phyloP scores from a whole-genome alignment of 2,329 filamentous ascomycete genomes.

The Sporothrix variecibatus region DNA sequence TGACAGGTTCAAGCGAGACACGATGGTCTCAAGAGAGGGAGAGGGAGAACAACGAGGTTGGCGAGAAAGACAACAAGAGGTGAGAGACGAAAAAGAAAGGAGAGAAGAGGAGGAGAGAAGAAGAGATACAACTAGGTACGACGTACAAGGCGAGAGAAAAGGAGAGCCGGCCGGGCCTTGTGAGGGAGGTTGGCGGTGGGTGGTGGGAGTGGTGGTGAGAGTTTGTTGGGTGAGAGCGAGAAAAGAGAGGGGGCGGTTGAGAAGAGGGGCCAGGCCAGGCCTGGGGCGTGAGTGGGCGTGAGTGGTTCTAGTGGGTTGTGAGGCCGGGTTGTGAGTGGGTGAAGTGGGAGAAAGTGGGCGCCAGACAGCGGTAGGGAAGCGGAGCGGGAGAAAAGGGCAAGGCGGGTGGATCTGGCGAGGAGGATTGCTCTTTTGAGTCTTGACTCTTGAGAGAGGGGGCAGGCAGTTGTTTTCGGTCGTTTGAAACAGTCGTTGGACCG shows the following conservation, averaged over 20 bases:
- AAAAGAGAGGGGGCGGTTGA: conserved; percentile 23
- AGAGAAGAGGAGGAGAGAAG: neutral
- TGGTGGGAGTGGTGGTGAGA: conserved; percentile 9
- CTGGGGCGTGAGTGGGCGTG: neutral
- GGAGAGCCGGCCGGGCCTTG: neutral
- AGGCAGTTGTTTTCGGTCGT: conserved; percentile 1
- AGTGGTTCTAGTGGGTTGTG: neutral
- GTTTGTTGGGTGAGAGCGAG: conserved; percentile 22
- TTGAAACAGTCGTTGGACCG: neutral
- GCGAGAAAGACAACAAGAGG: conserved; percentile 13
- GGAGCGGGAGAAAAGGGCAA: conserved; percentile 20
- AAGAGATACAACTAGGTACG: neutral
- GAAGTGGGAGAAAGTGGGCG: neutral
- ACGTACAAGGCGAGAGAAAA: neutral
- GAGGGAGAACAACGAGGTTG: neutral
- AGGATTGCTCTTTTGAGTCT: neutral
- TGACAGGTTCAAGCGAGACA: conserved; percentile 6
- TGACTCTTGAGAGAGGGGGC: neutral
- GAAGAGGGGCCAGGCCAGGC: conserved; percentile 17
- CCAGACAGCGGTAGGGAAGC: conserved; percentile 21
- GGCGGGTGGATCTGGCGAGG: conserved; percentile 9
- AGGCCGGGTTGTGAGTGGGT: neutral
- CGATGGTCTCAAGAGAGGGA: conserved; percentile 8
- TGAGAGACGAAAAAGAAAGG: neutral
- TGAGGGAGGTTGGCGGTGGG: conserved; percentile 16